Percentiles rank a stretch among this genome's conserved stretches.
These are phyloP conservation scores for Mycotypha africana DNA, from an alignment of 371 early-diverging fungal species.

Conservation along the genomic window DNA sequence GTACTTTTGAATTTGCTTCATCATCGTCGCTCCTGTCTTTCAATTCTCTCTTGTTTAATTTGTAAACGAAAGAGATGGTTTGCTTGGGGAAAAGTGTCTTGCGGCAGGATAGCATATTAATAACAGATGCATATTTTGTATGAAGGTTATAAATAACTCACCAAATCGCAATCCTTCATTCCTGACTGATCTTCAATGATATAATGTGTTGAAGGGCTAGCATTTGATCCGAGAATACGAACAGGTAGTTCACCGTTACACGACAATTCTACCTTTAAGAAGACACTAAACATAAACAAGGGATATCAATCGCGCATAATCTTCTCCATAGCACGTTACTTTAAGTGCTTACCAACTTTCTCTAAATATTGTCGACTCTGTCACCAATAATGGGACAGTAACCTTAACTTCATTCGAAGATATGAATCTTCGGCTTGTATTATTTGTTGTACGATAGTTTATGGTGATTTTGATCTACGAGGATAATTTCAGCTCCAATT, in stretches of 20 bases:
- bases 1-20: slow-evolving; percentile 35
- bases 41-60: slow-evolving; percentile 41
- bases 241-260: slow-evolving; percentile 59
- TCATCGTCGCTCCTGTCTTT: slow-evolving; percentile 2
- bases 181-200: slow-evolving; percentile 34
- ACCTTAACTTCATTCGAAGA: slow-evolving; percentile 53
- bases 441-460: background rate
- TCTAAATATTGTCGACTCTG: slow-evolving; percentile 53
- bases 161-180: slow-evolving; percentile 45
- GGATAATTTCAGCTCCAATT: too few relatives aligned
- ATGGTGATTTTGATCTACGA: background rate
- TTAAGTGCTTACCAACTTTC: slow-evolving; percentile 48
- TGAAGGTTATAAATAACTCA: slow-evolving; percentile 12
- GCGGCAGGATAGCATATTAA: background rate
- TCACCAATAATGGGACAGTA: slow-evolving; percentile 48
- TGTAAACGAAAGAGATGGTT: slow-evolving; percentile 57
- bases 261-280: slow-evolving; percentile 52
- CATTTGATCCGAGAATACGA: slow-evolving; percentile 45
- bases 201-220: slow-evolving; percentile 40
- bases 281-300: slow-evolving; percentile 47
- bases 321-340: too few relatives aligned
- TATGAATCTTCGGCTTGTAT: slow-evolving; percentile 30
- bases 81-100: slow-evolving; percentile 62
- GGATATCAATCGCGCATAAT: too few relatives aligned
- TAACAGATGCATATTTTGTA: too few relatives aligned